Conservation (phyloP, 352 stramenopile genomes). For the Globisporangium parvum region DNA sequence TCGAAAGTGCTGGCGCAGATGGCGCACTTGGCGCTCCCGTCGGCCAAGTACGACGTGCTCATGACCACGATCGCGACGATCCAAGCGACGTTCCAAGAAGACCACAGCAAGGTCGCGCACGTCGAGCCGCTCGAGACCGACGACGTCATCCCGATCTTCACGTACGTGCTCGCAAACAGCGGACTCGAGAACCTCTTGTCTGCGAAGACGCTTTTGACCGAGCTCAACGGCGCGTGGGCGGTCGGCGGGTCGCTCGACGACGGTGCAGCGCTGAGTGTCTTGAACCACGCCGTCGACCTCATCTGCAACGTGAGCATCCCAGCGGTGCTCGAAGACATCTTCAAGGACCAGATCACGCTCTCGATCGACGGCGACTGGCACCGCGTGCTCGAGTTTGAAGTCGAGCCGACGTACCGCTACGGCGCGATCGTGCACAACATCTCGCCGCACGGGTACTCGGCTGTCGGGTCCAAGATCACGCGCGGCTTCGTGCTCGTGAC, state of each 20-base stretch:
- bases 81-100: slow-evolving; percentile 66
- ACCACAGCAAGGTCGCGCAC: slow-evolving; percentile 53
- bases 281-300: slow-evolving; percentile 79
- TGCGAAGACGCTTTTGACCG: slow-evolving; percentile 67
- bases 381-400: slow-evolving; percentile 72
- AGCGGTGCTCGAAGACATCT: slow-evolving; percentile 84
- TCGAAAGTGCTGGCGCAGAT: slow-evolving; percentile 69
- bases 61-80: slow-evolving; percentile 71
- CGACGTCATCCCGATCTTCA: slow-evolving; percentile 87
- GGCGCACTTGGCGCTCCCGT: slow-evolving; percentile 38
- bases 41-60: slow-evolving; percentile 77
- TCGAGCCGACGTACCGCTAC: slow-evolving; percentile 81
- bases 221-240: slow-evolving; percentile 68
- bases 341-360: slow-evolving; percentile 87
- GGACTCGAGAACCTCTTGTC: slow-evolving; percentile 79
- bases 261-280: slow-evolving; percentile 59
- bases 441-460: slow-evolving; percentile 60
- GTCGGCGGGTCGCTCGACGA: slow-evolving; percentile 55
- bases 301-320: slow-evolving; percentile 85
- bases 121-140: slow-evolving; percentile 64
- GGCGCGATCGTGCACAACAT: slow-evolving; percentile 77
- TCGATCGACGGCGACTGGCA: slow-evolving; percentile 85
- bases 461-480: slow-evolving; percentile 66
- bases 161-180: slow-evolving; percentile 85
- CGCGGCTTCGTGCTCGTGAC: slow-evolving; percentile 79